Evolutionary conservation across 768 basidiomycete genomes (phyloP).

Genomic region (Sporobolomyces pararoseus): DNA sequence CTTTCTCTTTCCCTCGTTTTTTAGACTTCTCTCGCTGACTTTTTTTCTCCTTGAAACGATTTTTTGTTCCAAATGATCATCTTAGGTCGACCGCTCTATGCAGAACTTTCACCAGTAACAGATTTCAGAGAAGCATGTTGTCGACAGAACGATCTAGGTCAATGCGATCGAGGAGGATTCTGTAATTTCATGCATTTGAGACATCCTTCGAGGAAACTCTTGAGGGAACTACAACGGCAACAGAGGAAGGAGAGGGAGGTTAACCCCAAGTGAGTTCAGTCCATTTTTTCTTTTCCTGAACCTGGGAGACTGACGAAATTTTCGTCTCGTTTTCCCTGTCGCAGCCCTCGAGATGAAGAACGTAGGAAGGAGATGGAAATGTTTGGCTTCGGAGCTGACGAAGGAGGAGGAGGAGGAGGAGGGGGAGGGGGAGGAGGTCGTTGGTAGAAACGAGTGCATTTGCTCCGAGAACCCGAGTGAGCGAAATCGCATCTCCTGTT

Average conservation of each 20-base stretch:
- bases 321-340: not conserved
- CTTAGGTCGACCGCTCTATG: slow-evolving; percentile 84
- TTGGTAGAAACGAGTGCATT: no score
- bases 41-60: not conserved
- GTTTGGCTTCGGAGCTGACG: slow-evolving; percentile 28
- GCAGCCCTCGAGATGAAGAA: slow-evolving; percentile 41
- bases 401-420: slow-evolving; percentile 14
- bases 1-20: not conserved
- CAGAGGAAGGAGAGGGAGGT: slow-evolving; percentile 35
- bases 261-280: slow-evolving; percentile 31
- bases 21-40: not conserved
- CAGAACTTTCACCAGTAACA: slow-evolving; percentile 96
- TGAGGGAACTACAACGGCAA: slow-evolving; percentile 41
- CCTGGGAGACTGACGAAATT: not conserved
- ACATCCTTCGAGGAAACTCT: slow-evolving; percentile 35
- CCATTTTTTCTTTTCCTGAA: not conserved
- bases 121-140: slow-evolving; percentile 99
- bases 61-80: slow-evolving; percentile 12
- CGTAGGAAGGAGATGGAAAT: slow-evolving; percentile 42
- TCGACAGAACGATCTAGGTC: slow-evolving; percentile 96
- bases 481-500: no score
- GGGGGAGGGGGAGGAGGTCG: slow-evolving; percentile 5
- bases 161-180: slow-evolving; percentile 96
- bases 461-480: no score
- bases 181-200: slow-evolving; percentile 82